Conservation (phyloP, 1,284 basidiomycete species). For the Tetrapyrgos nigripes region DNA sequence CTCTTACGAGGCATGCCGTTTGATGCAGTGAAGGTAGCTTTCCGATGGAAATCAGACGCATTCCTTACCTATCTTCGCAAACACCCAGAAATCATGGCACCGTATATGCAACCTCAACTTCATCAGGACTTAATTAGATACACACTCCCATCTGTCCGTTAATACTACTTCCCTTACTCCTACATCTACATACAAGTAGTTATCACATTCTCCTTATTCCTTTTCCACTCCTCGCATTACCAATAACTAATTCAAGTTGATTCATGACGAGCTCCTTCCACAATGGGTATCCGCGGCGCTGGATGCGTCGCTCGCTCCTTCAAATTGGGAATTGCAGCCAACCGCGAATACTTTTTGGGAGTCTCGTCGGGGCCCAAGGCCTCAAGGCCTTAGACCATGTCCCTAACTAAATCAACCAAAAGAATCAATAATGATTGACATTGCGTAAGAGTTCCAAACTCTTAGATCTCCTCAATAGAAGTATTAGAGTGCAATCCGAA, state of each 20-base stretch:
- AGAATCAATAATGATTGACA: too few species aligned
- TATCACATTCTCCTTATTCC: too few species aligned
- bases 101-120: too few species aligned
- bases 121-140: too few species aligned
- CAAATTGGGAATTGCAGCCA: conserved; percentile 3
- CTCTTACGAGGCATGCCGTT: conserved; percentile 20
- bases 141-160: not conserved
- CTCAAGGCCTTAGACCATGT: too few species aligned
- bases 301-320: conserved; percentile 7
- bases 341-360: conserved; percentile 40
- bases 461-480: too few species aligned
- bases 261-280: not conserved
- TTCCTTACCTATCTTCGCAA: conserved; percentile 22
- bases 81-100: conserved; percentile 25
- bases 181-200: too few species aligned
- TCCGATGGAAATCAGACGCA: conserved; percentile 24
- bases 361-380: conserved; percentile 53
- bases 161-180: not conserved
- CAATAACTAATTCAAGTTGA: not conserved
- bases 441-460: too few species aligned
- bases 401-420: too few species aligned
- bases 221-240: too few species aligned
- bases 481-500: too few species aligned
- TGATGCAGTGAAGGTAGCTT: conserved; percentile 21
- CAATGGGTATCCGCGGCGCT: conserved; percentile 10